Percentiles rank a stretch among this genome's conserved stretches.
phyloP scores from a whole-genome alignment of 2,329 filamentous ascomycete genomes.

The Raffaelea arxii region DNA sequence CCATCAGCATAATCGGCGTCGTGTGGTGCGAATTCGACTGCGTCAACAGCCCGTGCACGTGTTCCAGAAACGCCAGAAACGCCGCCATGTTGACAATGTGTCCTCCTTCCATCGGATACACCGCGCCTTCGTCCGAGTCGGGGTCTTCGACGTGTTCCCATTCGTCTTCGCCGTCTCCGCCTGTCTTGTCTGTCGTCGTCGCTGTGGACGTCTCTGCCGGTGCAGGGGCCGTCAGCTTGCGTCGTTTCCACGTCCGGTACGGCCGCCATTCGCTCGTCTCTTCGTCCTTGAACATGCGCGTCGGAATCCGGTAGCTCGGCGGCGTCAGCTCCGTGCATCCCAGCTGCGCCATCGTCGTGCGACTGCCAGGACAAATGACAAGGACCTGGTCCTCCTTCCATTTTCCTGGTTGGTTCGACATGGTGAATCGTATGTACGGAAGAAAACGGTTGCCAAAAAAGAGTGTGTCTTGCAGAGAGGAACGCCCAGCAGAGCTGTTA shows the following conservation, averaged over 20 bases:
- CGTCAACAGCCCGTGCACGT: constrained; percentile 82
- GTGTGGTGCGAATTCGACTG: constrained; percentile 93
- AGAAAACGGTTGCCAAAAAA: neutral
- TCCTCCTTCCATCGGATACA: constrained; percentile 74
- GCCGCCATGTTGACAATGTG: constrained; percentile 84
- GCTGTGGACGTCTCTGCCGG: constrained; percentile 12
- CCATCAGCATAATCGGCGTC: constrained; percentile 84
- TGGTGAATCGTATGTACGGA: constrained; percentile 17
- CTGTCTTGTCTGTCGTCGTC: constrained; percentile 3
- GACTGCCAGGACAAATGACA: constrained; percentile 73
- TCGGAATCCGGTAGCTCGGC: constrained; percentile 75
- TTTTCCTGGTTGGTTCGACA: constrained; percentile 48
- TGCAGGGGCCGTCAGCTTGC: constrained; percentile 30
- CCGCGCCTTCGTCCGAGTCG: constrained; percentile 76
- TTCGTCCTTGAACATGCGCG: constrained; percentile 86
- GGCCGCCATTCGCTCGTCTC: constrained; percentile 69
- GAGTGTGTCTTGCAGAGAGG: neutral
- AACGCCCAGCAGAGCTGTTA: constrained; percentile 6
- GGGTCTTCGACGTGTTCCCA: constrained; percentile 78
- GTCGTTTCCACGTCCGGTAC: constrained; percentile 63
- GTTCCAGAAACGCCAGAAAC: constrained; percentile 86
- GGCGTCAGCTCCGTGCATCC: constrained; percentile 87
- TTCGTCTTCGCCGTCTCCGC: constrained; percentile 30
- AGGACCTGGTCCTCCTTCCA: constrained; percentile 57
- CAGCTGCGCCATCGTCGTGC: constrained; percentile 82